A percentile compares a stretch with the other conserved stretches of the same genome.
phyloP scores from a whole-genome alignment of 2,329 filamentous ascomycete species.

The Cyphellophora attinorum region DNA sequence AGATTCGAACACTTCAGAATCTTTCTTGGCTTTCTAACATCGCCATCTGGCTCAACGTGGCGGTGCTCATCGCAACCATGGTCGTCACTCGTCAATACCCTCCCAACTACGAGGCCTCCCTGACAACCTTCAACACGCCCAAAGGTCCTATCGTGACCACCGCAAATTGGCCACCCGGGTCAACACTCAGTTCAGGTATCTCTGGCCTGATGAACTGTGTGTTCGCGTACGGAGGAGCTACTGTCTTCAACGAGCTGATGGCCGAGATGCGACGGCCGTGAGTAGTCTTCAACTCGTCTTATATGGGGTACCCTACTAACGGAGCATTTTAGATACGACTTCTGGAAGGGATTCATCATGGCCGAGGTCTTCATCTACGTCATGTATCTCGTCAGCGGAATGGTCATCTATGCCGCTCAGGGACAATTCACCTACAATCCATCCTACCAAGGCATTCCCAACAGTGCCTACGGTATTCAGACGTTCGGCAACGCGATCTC shows the following conservation, averaged over 20 bases:
- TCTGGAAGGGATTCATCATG: conserved; percentile 37
- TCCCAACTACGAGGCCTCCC: conserved; percentile 37
- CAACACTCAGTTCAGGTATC: conserved; percentile 36
- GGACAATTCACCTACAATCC: conserved; percentile 36
- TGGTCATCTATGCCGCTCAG: conserved; percentile 38
- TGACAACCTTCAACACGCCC: conserved; percentile 31
- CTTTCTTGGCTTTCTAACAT: conserved; percentile 48
- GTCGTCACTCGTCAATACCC: conserved; percentile 39
- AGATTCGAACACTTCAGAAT: conserved; percentile 46
- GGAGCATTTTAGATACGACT: too few relatives aligned
- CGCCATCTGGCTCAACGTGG: conserved; percentile 47
- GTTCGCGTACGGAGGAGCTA: conserved; percentile 49
- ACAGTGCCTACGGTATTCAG: conserved; percentile 28
- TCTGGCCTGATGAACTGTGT: conserved; percentile 47
- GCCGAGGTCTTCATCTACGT: conserved; percentile 40
- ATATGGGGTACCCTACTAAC: too few relatives aligned
- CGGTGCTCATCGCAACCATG: conserved; percentile 48
- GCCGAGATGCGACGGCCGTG: conserved; percentile 42
- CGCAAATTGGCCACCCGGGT: conserved; percentile 16
- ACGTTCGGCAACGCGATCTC: conserved; percentile 32
- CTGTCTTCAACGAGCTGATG: conserved; percentile 50
- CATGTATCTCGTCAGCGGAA: conserved; percentile 38
- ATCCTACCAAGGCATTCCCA: conserved; percentile 32
- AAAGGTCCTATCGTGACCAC: conserved; percentile 27
- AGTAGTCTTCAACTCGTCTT: too few relatives aligned